phyloP scores from a whole-genome alignment of 306 rosid genomes.

The Senna tora region DNA sequence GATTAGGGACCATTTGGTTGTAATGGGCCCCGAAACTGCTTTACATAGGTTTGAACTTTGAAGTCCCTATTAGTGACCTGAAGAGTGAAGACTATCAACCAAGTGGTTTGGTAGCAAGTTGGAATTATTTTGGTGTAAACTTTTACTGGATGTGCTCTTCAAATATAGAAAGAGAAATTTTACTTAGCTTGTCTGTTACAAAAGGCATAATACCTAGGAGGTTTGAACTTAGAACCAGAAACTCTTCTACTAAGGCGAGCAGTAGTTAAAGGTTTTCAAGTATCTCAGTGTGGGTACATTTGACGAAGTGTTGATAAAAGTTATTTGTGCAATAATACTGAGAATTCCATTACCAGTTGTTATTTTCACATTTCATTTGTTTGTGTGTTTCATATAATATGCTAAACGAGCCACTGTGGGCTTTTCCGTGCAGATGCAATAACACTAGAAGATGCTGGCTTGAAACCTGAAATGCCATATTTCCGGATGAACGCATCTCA shows the following conservation, averaged over 20 bases:
- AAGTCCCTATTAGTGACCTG: slow-evolving; percentile 20
- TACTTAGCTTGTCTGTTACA: slow-evolving; percentile 15
- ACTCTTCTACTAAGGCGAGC: slow-evolving; percentile 18
- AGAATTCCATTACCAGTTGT: neutral
- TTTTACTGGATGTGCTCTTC: neutral
- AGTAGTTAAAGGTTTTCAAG: slow-evolving; percentile 7
- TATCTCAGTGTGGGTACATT: slow-evolving; percentile 9
- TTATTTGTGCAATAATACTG: neutral
- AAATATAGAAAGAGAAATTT: slow-evolving; percentile 4
- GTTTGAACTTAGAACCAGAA: slow-evolving; percentile 2
- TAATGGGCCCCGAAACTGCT: slow-evolving; percentile 21
- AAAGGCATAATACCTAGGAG: neutral
- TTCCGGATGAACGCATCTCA: slow-evolving; percentile 39
- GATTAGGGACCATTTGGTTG: slow-evolving; percentile 3
- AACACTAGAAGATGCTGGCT: slow-evolving; percentile 65
- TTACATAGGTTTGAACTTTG: neutral
- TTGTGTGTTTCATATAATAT: neutral
- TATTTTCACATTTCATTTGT: slow-evolving; percentile 16
- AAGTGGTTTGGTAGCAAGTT: slow-evolving; percentile 16
- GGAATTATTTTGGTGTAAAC: slow-evolving; percentile 8
- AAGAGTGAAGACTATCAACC: slow-evolving; percentile 14
- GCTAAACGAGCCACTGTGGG: slow-evolving; percentile 22
- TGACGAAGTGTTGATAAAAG: slow-evolving; percentile 16
- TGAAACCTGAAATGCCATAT: slow-evolving; percentile 61
- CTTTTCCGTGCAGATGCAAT: slow-evolving; percentile 58